These are phyloP conservation scores for Gnetum montanum DNA, from an alignment of 75 land plant species.

Conservation along the genomic window DNA sequence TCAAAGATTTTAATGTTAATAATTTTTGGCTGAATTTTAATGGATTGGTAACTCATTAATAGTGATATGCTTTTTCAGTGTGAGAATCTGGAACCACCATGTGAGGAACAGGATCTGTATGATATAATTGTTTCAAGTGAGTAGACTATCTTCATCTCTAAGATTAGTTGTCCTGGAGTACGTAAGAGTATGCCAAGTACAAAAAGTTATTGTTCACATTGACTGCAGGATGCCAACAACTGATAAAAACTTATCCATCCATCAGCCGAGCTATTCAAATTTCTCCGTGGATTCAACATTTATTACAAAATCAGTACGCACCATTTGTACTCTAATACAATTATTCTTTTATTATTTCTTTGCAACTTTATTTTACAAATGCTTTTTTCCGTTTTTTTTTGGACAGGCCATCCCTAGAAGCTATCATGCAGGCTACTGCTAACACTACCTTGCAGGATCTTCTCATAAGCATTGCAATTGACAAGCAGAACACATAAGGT, in stretches of 20 bases:
- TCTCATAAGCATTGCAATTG: conserved; percentile 1
- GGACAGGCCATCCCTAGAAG: neutral
- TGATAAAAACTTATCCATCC: conserved; percentile 1
- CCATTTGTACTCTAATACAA: conserved; percentile 1
- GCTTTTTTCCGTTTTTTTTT: neutral
- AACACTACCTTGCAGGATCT: conserved; percentile 6
- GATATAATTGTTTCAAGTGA: conserved; percentile 6
- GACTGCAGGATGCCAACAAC: neutral
- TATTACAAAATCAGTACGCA: conserved; percentile 7
- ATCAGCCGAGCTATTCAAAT: conserved; percentile 1
- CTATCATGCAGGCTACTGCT: neutral
- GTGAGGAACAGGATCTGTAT: conserved; percentile 4
- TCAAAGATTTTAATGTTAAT: too few relatives aligned
- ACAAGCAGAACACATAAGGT: too few relatives aligned
- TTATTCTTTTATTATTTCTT: neutral
- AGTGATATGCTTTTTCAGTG: neutral
- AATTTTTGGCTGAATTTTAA: too few relatives aligned
- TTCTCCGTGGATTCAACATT: conserved; percentile 2
- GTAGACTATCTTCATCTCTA: neutral
- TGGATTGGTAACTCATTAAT: too few relatives aligned
- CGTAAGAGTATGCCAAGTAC: too few relatives aligned
- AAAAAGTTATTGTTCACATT: too few relatives aligned
- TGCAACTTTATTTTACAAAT: neutral
- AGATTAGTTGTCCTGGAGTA: too few relatives aligned
- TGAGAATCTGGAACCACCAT: neutral